Base-by-base conservation (phyloP, 2,329 filamentous ascomycete genomes). In the Chaetomium strumarium region DNA sequence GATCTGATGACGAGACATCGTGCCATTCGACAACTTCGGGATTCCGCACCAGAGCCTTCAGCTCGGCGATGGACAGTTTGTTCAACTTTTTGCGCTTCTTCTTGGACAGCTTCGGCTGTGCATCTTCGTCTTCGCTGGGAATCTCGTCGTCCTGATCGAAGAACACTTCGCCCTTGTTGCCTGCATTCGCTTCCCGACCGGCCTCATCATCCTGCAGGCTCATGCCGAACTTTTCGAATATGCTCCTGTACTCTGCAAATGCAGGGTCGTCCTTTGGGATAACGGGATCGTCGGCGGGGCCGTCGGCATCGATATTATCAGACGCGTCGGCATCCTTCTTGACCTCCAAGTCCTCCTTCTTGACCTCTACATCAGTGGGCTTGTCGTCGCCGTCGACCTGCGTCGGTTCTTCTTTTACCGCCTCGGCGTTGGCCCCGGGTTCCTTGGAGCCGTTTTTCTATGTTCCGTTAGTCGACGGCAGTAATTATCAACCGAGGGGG, bases 1-100 rank as follows among this genome's bases (percentile, higher is more conserved):
- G 93, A 67, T 99, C 91, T 24, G 88, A 83, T 0, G 93, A 91
- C 14, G 90, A 95, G 12, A 89, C 88, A 67, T 99, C 93, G 50
- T 95, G 93, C 93, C 93, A 97, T 65, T 99, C 93, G 6, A 99
- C 92, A 10, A 96, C 83, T 69, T 99, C 93, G 2, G 93, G 93
- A 61, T 91, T 92, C 63, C 79, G 81, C 55, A 96, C 93, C 51
- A 96, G 74, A 6, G 92, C 89, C 72, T 99, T 99, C 58, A 99
- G 80, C 70, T 97, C 90, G 45, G 93, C 93, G 55, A 99, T 89
- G 7, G 92, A 95, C 31, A 97, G 76, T 70, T 95, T 96, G 72
- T 87, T 95, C 66, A 90, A 78, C 71, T 87, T 83, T 74, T 97
- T 99, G 61, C 87, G 81, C 71, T 95, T 92, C 77, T 96, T 96